Conservation (phyloP, 2,329 filamentous ascomycete species). For the Xylaria sp. region DNA sequence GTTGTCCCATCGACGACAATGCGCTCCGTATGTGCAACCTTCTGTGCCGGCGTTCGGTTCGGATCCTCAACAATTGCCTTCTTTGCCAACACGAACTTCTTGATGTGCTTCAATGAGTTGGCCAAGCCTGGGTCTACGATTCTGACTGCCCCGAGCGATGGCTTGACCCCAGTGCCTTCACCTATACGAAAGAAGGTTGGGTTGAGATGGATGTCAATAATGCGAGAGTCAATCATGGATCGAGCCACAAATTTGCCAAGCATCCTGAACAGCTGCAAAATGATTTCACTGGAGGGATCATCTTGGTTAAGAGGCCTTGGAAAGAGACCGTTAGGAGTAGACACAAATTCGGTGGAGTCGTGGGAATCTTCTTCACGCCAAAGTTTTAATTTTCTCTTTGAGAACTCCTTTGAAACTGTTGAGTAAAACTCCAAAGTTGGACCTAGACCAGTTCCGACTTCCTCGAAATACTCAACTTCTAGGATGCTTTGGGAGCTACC, state of each 20-base stretch:
- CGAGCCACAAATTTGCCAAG: constrained; percentile 97
- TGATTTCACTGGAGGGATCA: constrained; percentile 85
- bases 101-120: constrained; percentile 85
- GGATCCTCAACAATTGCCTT: constrained; percentile 81
- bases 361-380: constrained; percentile 91
- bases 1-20: constrained; percentile 80
- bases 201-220: constrained; percentile 98
- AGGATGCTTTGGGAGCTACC: constrained; percentile 95
- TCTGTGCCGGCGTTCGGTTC: constrained; percentile 73
- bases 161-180: constrained; percentile 76
- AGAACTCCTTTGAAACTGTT: constrained; percentile 95
- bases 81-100: constrained; percentile 86
- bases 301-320: constrained; percentile 88
- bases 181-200: constrained; percentile 97
- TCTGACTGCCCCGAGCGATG: constrained; percentile 89
- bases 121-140: constrained; percentile 88
- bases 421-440: constrained; percentile 98
- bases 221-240: constrained; percentile 97
- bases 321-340: constrained; percentile 86
- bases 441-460: constrained; percentile 94
- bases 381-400: constrained; percentile 94
- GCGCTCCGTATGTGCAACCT: constrained; percentile 73
- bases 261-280: constrained; percentile 89
- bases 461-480: constrained; percentile 98
- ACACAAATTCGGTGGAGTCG: constrained; percentile 82